Conservation (phyloP, 140 eudicot species). For the Senecio squalidus region DNA sequence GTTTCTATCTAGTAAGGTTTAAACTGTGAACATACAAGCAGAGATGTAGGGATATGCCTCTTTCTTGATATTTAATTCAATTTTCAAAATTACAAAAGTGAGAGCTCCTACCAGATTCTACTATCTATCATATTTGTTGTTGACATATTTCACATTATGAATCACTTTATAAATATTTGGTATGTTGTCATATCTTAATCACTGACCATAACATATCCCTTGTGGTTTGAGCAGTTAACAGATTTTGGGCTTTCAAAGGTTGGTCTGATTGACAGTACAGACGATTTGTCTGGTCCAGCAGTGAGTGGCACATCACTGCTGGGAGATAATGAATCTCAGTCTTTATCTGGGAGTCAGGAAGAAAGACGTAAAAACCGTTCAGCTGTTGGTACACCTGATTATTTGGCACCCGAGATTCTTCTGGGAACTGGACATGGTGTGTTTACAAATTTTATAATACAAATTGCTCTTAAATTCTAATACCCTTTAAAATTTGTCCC, state of each 20-base stretch:
- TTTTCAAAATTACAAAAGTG: not conserved
- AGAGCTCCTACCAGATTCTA: conserved; percentile 2
- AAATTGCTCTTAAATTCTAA: not conserved
- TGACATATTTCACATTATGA: too few species aligned
- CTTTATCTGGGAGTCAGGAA: conserved; percentile 60
- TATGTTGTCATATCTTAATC: conserved; percentile 2
- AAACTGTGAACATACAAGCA: not conserved
- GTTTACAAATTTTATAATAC: conserved; percentile 23
- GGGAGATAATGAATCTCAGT: conserved; percentile 63
- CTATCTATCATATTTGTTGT: too few species aligned
- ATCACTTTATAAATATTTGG: not conserved
- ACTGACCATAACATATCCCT: conserved; percentile 15
- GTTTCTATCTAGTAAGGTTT: too few species aligned
- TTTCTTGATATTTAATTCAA: not conserved
- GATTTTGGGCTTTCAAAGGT: conserved; percentile 98
- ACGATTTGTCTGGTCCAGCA: conserved; percentile 93
- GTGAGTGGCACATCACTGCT: conserved; percentile 73
- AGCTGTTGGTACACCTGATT: conserved; percentile 97
- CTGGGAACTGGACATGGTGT: conserved; percentile 97
- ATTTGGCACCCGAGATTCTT: conserved; percentile 97
- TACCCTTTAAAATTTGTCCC: not conserved
- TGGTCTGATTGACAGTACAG: conserved; percentile 93
- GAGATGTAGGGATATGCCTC: not conserved
- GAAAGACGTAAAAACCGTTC: conserved; percentile 90
- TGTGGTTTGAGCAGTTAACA: conserved; percentile 60